A percentile compares a stretch with the other conserved stretches of the same genome.
phyloP scores from a whole-genome alignment of 2,329 filamentous ascomycete genomes.

The Stemphylium lycopersici region DNA sequence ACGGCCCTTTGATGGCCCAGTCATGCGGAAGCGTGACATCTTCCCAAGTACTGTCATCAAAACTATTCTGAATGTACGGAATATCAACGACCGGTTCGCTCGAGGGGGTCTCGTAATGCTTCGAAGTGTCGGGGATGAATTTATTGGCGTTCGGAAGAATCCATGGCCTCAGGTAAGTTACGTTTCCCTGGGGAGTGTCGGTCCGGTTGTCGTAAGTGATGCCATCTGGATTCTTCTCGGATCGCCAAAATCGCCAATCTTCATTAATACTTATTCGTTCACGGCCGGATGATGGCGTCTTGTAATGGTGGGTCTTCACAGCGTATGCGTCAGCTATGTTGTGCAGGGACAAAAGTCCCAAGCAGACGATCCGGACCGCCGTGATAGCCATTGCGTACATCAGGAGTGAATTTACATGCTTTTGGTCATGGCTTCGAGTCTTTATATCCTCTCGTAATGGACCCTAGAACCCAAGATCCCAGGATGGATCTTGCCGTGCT shows the following conservation, averaged over 20 bases:
- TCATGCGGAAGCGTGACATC: constrained; percentile 54
- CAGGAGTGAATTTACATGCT: too few relatives aligned
- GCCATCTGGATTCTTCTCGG: constrained; percentile 42
- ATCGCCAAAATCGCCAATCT: constrained; percentile 48
- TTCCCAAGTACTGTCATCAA: constrained; percentile 52
- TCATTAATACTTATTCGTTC: constrained; percentile 42
- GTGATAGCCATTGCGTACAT: too few relatives aligned
- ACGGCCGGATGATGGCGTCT: constrained; percentile 8
- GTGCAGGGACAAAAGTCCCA: too few relatives aligned
- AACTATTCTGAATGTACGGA: constrained; percentile 32
- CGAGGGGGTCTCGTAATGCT: constrained; percentile 35
- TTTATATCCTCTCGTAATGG: too few relatives aligned
- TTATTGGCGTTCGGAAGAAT: constrained; percentile 50
- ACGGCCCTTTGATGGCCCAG: constrained; percentile 56
- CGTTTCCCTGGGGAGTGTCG: constrained; percentile 11
- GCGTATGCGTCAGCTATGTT: too few relatives aligned
- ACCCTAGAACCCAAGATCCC: too few relatives aligned
- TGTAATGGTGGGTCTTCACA: too few relatives aligned
- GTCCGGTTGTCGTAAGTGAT: constrained; percentile 36
- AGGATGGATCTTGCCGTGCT: too few relatives aligned
- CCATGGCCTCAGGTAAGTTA: constrained; percentile 29
- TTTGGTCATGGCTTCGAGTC: too few relatives aligned
- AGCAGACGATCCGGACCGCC: too few relatives aligned
- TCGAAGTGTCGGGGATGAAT: constrained; percentile 44
- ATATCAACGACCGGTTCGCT: constrained; percentile 28